phyloP scores from a whole-genome alignment of 768 basidiomycete genomes.

The Tylopilus sp. region DNA sequence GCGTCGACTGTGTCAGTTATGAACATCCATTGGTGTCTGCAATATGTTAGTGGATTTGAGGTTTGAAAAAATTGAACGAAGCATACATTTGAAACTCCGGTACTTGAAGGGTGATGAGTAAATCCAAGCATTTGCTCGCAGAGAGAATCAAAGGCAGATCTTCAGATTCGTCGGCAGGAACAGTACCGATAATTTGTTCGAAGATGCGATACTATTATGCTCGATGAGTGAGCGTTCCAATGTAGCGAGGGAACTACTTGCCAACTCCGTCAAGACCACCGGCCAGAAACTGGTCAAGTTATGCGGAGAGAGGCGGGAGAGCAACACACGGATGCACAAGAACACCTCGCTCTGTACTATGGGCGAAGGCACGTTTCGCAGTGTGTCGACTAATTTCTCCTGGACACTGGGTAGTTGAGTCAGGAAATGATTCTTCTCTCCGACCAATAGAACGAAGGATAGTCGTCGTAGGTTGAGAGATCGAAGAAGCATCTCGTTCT shows the following conservation, averaged over 20 bases:
- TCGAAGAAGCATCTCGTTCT: constrained; percentile 87
- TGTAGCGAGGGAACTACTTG: constrained; percentile 31
- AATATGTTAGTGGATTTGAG: constrained; percentile 4
- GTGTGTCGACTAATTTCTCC: constrained; percentile 92
- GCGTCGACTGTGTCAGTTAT: constrained; percentile 97
- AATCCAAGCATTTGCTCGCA: constrained; percentile 91
- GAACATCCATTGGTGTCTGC: constrained; percentile 96
- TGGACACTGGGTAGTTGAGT: constrained; percentile 91
- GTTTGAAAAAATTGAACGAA: neutral
- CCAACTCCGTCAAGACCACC: constrained; percentile 88
- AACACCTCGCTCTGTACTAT: constrained; percentile 93
- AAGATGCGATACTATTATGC: constrained; percentile 79
- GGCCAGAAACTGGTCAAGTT: constrained; percentile 98
- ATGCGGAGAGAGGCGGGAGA: constrained; percentile 87
- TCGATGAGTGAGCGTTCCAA: neutral
- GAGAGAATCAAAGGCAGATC: constrained; percentile 79
- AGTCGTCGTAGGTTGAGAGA: constrained; percentile 85
- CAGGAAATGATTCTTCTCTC: constrained; percentile 89
- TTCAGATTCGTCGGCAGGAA: constrained; percentile 82
- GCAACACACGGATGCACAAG: constrained; percentile 84
- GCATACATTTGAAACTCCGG: constrained; percentile 96
- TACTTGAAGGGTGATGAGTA: constrained; percentile 89
- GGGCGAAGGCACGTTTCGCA: constrained; percentile 75
- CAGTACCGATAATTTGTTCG: constrained; percentile 67
- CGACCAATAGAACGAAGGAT: constrained; percentile 81